These are phyloP conservation scores for Apiospora hydei DNA, from an alignment of 2,329 filamentous ascomycete genomes.

Conservation along the genomic window DNA sequence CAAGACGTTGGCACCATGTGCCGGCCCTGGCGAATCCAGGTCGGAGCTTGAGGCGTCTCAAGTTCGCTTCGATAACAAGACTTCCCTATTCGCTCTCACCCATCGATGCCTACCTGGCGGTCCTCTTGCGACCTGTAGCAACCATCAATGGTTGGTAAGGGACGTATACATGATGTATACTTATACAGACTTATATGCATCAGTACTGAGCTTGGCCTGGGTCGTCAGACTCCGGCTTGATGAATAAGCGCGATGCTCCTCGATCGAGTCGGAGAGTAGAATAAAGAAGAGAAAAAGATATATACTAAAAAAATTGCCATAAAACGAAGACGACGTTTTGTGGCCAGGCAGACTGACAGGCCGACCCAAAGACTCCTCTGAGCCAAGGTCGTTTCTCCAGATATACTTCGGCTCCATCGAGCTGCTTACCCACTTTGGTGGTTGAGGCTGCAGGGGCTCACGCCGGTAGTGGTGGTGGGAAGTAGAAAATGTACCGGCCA, in stretches of 20 bases:
- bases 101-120: background rate
- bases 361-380: background rate
- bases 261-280: too few species aligned
- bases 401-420: conserved; percentile 11
- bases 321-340: background rate
- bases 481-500: conserved; percentile 9
- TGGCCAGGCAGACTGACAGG: background rate
- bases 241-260: background rate
- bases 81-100: background rate
- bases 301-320: too few species aligned
- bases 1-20: conserved; percentile 1
- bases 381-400: conserved; percentile 8
- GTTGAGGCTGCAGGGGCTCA: conserved; percentile 20
- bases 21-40: background rate
- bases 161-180: background rate
- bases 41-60: conserved; percentile 7
- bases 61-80: conserved; percentile 3
- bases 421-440: conserved; percentile 18
- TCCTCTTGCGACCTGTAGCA: background rate
- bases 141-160: background rate
- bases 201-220: background rate
- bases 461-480: conserved; percentile 19
- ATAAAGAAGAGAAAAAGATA: too few species aligned
- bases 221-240: background rate
- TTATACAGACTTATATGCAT: background rate